Conservation (phyloP, 2,329 filamentous ascomycete genomes). For the Fusarium foetens region DNA sequence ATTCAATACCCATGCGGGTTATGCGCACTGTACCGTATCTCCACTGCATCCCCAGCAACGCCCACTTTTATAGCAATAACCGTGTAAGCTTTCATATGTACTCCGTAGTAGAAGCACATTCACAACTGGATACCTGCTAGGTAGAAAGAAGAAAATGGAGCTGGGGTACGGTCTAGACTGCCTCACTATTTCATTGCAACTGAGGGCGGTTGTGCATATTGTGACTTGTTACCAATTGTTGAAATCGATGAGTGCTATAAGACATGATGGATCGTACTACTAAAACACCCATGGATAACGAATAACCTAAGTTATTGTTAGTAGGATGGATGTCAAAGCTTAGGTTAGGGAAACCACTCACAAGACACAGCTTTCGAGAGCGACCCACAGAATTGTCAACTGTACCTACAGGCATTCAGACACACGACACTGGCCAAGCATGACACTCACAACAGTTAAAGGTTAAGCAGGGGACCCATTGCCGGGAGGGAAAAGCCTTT, state of each 20-base stretch:
- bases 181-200: not conserved
- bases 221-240: not conserved
- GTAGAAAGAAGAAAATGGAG: not conserved
- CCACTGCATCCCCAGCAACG: slow-evolving; percentile 30
- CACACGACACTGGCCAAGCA: slow-evolving; percentile 1
- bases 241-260: not conserved
- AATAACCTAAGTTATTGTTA: not conserved
- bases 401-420: not conserved
- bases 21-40: slow-evolving; percentile 21
- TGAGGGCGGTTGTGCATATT: not conserved
- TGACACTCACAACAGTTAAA: not conserved
- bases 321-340: not conserved
- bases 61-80: not conserved
- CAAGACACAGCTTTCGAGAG: not conserved
- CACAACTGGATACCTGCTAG: not conserved
- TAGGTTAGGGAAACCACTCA: not conserved
- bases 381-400: slow-evolving; percentile 16
- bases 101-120: not conserved
- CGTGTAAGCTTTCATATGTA: not conserved
- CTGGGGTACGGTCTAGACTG: not conserved
- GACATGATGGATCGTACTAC: not conserved
- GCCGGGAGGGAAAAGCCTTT: slow-evolving; percentile 10
- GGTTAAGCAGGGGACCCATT: slow-evolving; percentile 8
- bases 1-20: not conserved
- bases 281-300: not conserved